Conservation (phyloP, 306 rosid genomes). For the Gastrolobium bilobum region DNA sequence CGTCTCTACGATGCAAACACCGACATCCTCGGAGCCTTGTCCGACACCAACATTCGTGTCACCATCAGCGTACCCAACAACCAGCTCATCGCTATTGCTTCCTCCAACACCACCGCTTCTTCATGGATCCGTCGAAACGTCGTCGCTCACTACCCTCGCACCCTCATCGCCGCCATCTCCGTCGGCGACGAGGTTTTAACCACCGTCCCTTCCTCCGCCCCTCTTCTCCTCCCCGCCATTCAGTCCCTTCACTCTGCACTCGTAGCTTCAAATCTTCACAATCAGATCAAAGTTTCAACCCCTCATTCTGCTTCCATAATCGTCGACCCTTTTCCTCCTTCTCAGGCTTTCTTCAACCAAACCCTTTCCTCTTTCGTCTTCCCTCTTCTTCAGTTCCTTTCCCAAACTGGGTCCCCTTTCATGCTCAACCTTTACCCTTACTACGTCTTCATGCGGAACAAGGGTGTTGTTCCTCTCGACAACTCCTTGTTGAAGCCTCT, state of each 20-base stretch:
- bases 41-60: slow-evolving; percentile 71
- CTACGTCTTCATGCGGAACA: slow-evolving; percentile 89
- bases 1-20: slow-evolving; percentile 87
- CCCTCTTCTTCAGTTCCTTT: slow-evolving; percentile 74
- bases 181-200: slow-evolving; percentile 92
- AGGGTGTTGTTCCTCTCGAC: slow-evolving; percentile 76
- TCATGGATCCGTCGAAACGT: slow-evolving; percentile 79
- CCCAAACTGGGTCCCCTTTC: slow-evolving; percentile 71
- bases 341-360: slow-evolving; percentile 89
- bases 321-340: slow-evolving; percentile 86
- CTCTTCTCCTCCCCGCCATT: slow-evolving; percentile 76
- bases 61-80: slow-evolving; percentile 82
- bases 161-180: slow-evolving; percentile 70
- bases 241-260: slow-evolving; percentile 72
- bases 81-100: slow-evolving; percentile 86
- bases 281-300: slow-evolving; percentile 70
- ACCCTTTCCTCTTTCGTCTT: slow-evolving; percentile 52
- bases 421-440: slow-evolving; percentile 92
- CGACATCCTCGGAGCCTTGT: slow-evolving; percentile 71
- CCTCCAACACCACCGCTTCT: slow-evolving; percentile 82
- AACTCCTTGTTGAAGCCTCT: slow-evolving; percentile 80
- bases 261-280: slow-evolving; percentile 70
- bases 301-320: slow-evolving; percentile 78
- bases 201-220: slow-evolving; percentile 74
- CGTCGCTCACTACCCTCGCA: slow-evolving; percentile 69